Conservation (phyloP, 306 rosid genomes). For the Styphnolobium japonicum region DNA sequence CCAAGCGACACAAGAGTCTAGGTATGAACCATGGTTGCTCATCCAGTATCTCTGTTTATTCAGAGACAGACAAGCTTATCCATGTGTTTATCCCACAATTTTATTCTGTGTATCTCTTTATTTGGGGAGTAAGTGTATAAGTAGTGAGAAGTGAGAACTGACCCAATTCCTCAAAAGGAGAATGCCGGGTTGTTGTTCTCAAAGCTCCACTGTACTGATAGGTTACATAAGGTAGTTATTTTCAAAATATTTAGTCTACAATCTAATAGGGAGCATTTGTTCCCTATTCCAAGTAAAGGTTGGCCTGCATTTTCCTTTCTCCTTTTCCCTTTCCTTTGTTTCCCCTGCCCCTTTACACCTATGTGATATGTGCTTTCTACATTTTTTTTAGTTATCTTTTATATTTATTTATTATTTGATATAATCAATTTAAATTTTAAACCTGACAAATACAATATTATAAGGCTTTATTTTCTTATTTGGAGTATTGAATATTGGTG, state of each 20-base stretch:
- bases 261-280: not conserved
- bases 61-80: not conserved
- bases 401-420: not conserved
- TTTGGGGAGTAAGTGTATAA: constrained; percentile 16
- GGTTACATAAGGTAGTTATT: not conserved
- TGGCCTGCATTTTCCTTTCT: not conserved
- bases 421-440: not conserved
- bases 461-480: not conserved
- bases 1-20: constrained; percentile 11
- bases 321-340: not conserved
- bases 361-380: not conserved
- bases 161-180: not conserved
- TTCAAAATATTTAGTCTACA: not conserved
- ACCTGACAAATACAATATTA: not conserved
- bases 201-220: constrained; percentile 5
- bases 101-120: constrained; percentile 4
- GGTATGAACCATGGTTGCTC: constrained; percentile 17
- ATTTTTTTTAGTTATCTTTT: not conserved
- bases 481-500: not conserved
- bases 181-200: not conserved
- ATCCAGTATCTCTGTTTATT: not conserved
- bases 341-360: not conserved
- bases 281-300: not conserved
- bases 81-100: not conserved
- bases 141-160: constrained; percentile 1